phyloP scores from a whole-genome alignment of 1,284 basidiomycete genomes.

The Malassezia caprae region DNA sequence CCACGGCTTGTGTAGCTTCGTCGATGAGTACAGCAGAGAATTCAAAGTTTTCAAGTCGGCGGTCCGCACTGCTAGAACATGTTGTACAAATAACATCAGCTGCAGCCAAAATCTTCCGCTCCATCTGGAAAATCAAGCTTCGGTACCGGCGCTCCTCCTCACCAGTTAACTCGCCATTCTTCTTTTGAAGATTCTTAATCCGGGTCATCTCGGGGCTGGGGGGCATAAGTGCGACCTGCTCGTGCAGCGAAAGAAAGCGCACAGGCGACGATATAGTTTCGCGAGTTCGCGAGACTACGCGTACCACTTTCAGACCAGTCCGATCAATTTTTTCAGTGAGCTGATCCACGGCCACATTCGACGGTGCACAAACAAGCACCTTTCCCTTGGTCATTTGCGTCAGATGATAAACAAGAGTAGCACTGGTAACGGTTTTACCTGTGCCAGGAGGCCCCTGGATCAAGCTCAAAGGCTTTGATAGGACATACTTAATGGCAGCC shows the following conservation, averaged over 20 bases:
- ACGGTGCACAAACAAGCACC: constrained; percentile 95
- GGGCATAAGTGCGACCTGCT: constrained; percentile 83
- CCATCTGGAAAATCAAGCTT: constrained; percentile 81
- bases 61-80: constrained; percentile 94
- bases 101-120: constrained; percentile 87
- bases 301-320: constrained; percentile 93
- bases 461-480: constrained; percentile 94
- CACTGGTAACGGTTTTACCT: constrained; percentile 98
- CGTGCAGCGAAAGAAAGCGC: constrained; percentile 84
- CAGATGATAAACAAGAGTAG: constrained; percentile 95
- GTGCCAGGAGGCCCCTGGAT: constrained; percentile 94
- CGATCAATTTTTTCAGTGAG: constrained; percentile 96
- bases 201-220: constrained; percentile 60
- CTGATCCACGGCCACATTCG: constrained; percentile 98
- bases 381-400: constrained; percentile 99
- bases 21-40: constrained; percentile 97
- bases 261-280: constrained; percentile 92
- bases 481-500: constrained; percentile 94
- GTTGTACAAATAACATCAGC: constrained; percentile 99
- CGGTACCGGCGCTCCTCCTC: constrained; percentile 97
- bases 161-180: constrained; percentile 90
- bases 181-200: constrained; percentile 90
- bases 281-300: constrained; percentile 90
- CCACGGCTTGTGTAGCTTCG: constrained; percentile 95
- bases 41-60: constrained; percentile 86